Conservation (phyloP, 768 basidiomycete genomes). For the Candolleomyces efflorescens region DNA sequence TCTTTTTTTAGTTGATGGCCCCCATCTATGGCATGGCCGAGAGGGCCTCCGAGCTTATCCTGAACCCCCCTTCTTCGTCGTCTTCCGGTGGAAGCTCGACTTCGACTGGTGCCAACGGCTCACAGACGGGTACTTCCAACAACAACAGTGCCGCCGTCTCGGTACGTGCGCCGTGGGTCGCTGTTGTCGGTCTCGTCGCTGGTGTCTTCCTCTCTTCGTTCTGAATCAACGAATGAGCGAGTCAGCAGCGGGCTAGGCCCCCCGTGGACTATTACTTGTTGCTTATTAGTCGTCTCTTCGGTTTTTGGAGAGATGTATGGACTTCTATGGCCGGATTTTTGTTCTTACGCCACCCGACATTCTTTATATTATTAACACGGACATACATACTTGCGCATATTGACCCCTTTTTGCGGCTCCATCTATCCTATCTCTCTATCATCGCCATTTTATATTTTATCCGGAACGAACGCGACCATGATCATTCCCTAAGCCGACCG, state of each 20-base stretch:
- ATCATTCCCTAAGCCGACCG: neutral
- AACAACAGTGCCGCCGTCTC: neutral
- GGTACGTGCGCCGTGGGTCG: neutral
- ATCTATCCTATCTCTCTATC: neutral
- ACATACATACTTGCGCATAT: neutral
- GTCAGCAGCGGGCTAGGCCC: no score
- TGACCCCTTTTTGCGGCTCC: no score
- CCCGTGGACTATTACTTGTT: neutral
- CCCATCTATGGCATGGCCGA: slow-evolving; percentile 24
- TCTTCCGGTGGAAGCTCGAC: neutral
- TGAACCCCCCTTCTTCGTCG: slow-evolving; percentile 10
- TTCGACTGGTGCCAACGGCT: neutral
- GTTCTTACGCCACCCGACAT: neutral
- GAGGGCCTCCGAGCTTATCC: slow-evolving; percentile 19
- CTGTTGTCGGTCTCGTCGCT: neutral
- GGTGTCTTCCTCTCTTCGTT: neutral
- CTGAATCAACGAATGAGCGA: no score
- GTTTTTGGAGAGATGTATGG: no score
- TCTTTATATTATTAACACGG: neutral
- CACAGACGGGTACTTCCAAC: neutral
- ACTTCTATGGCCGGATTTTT: neutral
- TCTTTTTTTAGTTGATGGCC: slow-evolving; percentile 15
- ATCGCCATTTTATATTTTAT: no score
- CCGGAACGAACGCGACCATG: neutral
- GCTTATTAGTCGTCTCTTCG: neutral